Conservation (phyloP, 75 land plant species). For the Cunninghamia lanceolata region DNA sequence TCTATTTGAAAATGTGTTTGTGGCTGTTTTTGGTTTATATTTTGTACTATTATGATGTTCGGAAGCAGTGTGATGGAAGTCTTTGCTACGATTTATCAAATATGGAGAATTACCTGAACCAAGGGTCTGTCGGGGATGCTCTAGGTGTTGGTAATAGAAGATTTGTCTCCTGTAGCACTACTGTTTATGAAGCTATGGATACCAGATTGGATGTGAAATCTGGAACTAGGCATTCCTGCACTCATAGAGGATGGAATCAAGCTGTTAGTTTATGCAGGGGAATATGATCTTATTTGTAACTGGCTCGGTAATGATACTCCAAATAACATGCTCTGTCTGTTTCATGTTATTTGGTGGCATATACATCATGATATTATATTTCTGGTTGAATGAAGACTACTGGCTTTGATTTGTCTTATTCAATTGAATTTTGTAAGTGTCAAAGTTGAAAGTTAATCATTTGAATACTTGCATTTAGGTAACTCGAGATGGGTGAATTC, state of each 20-base stretch:
- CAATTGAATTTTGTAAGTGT: not conserved
- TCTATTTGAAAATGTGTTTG: too few relatives aligned
- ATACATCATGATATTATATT: not conserved
- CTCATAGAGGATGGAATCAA: too few relatives aligned
- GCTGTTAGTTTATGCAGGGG: conserved; percentile 99
- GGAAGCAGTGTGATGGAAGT: too few relatives aligned
- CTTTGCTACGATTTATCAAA: conserved; percentile 98
- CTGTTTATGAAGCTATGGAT: conserved; percentile 86
- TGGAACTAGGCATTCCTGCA: conserved; percentile 94
- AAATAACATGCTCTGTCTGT: not conserved
- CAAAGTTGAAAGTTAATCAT: too few relatives aligned
- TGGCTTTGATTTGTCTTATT: not conserved
- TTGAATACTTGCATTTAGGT: too few relatives aligned
- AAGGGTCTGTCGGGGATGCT: conserved; percentile 60
- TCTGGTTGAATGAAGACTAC: not conserved
- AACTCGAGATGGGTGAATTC: too few relatives aligned
- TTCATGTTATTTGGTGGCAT: not conserved
- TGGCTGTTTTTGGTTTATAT: too few relatives aligned
- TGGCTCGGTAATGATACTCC: conserved; percentile 78
- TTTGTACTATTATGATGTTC: too few relatives aligned
- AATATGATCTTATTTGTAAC: conserved; percentile 98
- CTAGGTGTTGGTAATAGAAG: conserved; percentile 84
- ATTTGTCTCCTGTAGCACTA: conserved; percentile 89
- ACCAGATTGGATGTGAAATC: conserved; percentile 98
- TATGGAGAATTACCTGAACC: conserved; percentile 83